Evolutionary conservation across 179 eudicot genomes (phyloP).

Genomic region (Vitellaria paradoxa): DNA sequence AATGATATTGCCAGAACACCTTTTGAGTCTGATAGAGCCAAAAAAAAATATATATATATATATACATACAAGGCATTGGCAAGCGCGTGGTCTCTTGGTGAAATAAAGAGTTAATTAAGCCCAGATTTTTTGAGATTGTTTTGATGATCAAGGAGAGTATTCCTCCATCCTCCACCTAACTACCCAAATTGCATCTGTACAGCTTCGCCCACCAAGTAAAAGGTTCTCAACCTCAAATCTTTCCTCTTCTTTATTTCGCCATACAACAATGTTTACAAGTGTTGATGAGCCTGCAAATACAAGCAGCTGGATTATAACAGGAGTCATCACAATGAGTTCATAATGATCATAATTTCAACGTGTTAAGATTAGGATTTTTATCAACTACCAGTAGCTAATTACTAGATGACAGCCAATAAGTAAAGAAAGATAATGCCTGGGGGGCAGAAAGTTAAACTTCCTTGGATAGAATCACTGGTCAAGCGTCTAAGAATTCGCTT

Average conservation of each 20-base stretch:
- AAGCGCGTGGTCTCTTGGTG: no score
- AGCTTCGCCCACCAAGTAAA: not conserved
- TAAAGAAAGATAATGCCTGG: not conserved
- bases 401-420: not conserved
- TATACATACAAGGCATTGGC: no score
- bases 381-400: not conserved
- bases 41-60: no score
- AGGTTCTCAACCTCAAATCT: not conserved
- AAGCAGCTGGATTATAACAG: not conserved
- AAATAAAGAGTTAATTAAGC: no score
- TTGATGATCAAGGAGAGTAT: no score
- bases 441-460: not conserved
- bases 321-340: not conserved
- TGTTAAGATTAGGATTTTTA: not conserved
- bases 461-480: not conserved
- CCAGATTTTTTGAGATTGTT: no score
- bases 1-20: no score
- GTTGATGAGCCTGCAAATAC: not conserved
- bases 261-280: not conserved
- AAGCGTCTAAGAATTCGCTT: not conserved
- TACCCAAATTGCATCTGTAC: conserved; percentile 1
- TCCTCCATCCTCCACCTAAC: not conserved
- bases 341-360: not conserved
- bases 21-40: no score
- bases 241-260: not conserved